Percentiles rank a stretch among this genome's conserved stretches.
Evolutionary conservation across 176 grass and related monocot genomes (phyloP).

Genomic region (Leersia perrieri): DNA sequence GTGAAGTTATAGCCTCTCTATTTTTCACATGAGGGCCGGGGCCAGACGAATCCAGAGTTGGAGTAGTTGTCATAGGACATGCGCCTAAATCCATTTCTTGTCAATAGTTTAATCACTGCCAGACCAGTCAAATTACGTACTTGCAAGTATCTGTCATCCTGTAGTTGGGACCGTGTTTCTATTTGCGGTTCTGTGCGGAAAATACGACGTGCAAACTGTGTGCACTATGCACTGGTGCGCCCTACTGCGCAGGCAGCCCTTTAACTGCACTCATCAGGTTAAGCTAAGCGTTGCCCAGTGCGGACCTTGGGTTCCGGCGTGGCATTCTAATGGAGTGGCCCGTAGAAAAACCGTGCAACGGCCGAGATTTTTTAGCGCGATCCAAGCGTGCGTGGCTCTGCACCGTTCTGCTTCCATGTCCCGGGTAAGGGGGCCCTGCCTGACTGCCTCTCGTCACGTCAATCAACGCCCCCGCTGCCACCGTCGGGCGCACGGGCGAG

Average conservation of each 20-base stretch:
- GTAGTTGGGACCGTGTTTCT: not conserved
- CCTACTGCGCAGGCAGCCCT: conserved; percentile 3
- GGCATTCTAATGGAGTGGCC: not conserved
- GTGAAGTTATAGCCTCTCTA: not conserved
- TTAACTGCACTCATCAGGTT: not conserved
- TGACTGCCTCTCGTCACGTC: conserved; percentile 26
- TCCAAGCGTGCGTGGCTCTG: not conserved
- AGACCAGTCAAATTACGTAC: conserved; percentile 19
- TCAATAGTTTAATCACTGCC: not conserved
- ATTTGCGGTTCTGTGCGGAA: not conserved
- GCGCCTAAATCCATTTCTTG: not conserved
- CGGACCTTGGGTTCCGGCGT: not conserved
- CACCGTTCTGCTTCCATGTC: not conserved
- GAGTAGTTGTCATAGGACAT: conserved; percentile 2
- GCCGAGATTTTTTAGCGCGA: conserved; percentile 11
- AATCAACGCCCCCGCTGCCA: conserved; percentile 6
- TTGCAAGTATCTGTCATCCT: not conserved
- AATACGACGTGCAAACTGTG: conserved; percentile 8
- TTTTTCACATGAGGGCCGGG: not conserved
- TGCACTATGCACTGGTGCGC: not conserved
- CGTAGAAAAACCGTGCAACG: not conserved
- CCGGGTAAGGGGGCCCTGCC: not conserved
- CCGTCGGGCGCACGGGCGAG: not conserved
- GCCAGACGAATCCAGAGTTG: not conserved
- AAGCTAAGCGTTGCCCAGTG: not conserved